Evolutionary conservation across 306 rosid genomes (phyloP), one percentile per base, ranked within the genome.

Genomic region (Myrica gale): DNA sequence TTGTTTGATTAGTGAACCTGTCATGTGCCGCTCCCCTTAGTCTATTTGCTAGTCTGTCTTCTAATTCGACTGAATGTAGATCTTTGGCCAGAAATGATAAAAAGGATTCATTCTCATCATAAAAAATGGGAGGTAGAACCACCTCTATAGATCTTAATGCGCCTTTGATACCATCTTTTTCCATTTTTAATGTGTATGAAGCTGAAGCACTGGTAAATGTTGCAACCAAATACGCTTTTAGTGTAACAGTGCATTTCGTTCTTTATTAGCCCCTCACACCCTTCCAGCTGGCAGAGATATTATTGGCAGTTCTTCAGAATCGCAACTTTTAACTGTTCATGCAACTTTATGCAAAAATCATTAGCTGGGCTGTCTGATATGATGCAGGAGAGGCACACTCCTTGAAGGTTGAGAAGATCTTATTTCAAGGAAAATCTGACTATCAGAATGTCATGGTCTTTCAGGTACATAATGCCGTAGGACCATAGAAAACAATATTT

Each of bases 311-410:
- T 16, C 15, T 65, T 65, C 32, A 65, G 42, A 65, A 65, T 65
- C 57, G 23, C 42, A 75, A 26, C 41, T 42, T 11, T 26, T 65
- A 63, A 21, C 48, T 41, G 9, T 41, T 19, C 60, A 37, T 68
- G 52, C 10, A 11, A 41, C 55, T 48, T 15, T 19, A 46, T 65
- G n/a, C 66, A n/a, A 51, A 72, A 56, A 17, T 42, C 47, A 23
- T 67, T 76, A 51, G 51, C 72, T 79, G 72, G 77, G 62, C 51
- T 76, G 52, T 61, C 69, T 77, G 50, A 73, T 6, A 71, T 80
- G 53, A 57, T 82, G 79, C 85, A 96, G 99, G 99, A 61, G 99
- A 96, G 87, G 99, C 99, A 3, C 99, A 96, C 81, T 96, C 99
- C 72, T 92, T 96, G 90, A 96, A 96, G 85, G 87, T 96, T 72